Base-by-base conservation (phyloP, 163 green algal genomes). In the Trebouxiophyceae sp. region DNA sequence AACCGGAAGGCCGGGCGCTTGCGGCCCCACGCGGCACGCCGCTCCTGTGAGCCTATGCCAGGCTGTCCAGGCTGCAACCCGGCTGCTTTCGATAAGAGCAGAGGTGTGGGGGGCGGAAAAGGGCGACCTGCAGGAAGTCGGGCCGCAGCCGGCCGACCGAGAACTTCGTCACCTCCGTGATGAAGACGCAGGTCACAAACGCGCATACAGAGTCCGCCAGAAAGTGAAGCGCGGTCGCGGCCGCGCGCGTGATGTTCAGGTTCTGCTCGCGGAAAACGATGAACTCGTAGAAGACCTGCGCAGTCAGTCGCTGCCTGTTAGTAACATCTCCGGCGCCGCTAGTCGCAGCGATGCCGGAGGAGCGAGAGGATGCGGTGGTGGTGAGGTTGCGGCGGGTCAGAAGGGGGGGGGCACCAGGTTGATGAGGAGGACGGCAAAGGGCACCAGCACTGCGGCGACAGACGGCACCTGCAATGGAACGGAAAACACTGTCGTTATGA, bases 161-260 rank as follows among this genome's bases (percentile, higher is more conserved):
- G 22, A 75, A 47, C 62, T 84, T 84, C 65, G 77, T 76, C 5
- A 66, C 28, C 60, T 80, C 65, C 23, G 65, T 74, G 44, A 84
- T 46, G 28, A 77, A 54, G 6, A 78, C 39, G 8, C 32, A 31
- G n/a, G 54, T 69, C 7, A 78, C 46, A 60, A 84, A 78, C 29
- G 65, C 46, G 58, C 80, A 72, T 20, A 81, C 59, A 19, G 54
- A 56, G 12, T 84, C 77, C 27, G 81, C 31, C 4, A 84, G 54
- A 57, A 84, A 84, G 71, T 80, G 76, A 19, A 82, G 6, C 28
- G 30, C 32, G 3, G 70, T 70, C n/a, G 77, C 70, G 3, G 73
- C 20, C 4, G 70, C 76, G 27, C 78, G 64, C 8, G 77, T 84
- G 26, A 82, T 55, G 63, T 82, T 69, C 56, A 60, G 55, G 26